Base-by-base conservation (phyloP, 768 basidiomycete species). In the Hortiboletus campestris region DNA sequence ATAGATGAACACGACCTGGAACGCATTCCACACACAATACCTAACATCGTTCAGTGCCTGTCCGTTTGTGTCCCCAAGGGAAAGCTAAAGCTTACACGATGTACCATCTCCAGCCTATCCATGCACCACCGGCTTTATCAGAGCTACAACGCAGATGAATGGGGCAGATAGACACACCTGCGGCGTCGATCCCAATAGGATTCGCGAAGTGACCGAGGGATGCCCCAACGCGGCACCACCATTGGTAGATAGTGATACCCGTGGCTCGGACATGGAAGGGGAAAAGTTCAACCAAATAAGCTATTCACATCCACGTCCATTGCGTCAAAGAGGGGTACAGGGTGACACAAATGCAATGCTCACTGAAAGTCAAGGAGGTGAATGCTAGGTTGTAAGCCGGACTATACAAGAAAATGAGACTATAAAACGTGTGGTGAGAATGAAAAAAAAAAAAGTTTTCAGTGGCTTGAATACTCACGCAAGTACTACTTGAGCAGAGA, bases 211-310 rank as follows among this genome's bases (percentile, higher is more conserved):
- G 49, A n/a, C 11, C 20, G 25, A 51, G 2, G 41, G 51, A 60
- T 20, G 5, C 39, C 2, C 46, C 49, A 1, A 73, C 69, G 19
- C 84, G 78, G 44, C 79, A 73, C 68, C 79, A 83, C 74, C 78
- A 81, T 58, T 85, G 82, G 71, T 82, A 84, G 35, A 86, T 66
- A 4, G 84, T 72, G 53, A 85, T 77, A 36, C 85, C 85, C 66
- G 80, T 82, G 1, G 85, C 78, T 49, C 84, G 81, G 28, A 78
- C 75, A 57, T 81, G 78, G 72, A 75, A 85, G 0, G 84, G 84
- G 74, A 85, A 85, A 28, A 86, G 64, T 62, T 85, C 85, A 29
- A 84, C 82, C 55, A 85, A 70, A 77, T 77, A 85, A 6, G 82
- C 83, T 83, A 58, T 20, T 3, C 31, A 10, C 12, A 6, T 41